phyloP scores from a whole-genome alignment of 1,284 basidiomycete genomes.

The Boletus semigastroideus region DNA sequence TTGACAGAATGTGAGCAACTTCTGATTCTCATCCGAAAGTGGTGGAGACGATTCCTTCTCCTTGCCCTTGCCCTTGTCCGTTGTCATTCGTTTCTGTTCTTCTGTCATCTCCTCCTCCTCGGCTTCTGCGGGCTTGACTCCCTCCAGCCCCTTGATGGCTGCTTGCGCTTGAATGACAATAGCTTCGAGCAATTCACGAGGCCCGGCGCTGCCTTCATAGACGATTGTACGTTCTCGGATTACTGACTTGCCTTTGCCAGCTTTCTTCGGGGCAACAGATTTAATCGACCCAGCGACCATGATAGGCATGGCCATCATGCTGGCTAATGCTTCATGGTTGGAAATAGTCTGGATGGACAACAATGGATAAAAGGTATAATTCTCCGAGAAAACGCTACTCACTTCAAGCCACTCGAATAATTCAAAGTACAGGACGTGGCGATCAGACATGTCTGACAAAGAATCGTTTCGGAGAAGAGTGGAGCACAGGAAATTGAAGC shows the following conservation, averaged over 20 bases:
- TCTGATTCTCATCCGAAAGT: constrained; percentile 66
- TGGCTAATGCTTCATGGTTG: constrained; percentile 84
- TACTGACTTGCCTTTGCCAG: constrained; percentile 42
- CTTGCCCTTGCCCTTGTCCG: constrained; percentile 55
- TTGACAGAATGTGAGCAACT: constrained; percentile 67
- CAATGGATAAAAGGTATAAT: constrained; percentile 1
- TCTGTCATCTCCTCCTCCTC: constrained; percentile 71
- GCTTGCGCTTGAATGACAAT: constrained; percentile 88
- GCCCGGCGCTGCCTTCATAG: constrained; percentile 87
- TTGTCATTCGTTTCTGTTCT: constrained; percentile 79
- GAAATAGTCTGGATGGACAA: constrained; percentile 67
- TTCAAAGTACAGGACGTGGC: constrained; percentile 83
- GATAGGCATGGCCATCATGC: constrained; percentile 95
- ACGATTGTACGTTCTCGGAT: constrained; percentile 75
- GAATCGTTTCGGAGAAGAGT: constrained; percentile 87
- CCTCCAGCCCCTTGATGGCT: constrained; percentile 80
- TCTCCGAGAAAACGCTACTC: constrained; percentile 16
- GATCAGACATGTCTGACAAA: constrained; percentile 88
- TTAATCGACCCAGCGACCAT: constrained; percentile 79
- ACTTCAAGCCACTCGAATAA: constrained; percentile 91
- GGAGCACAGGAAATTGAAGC: constrained; percentile 85
- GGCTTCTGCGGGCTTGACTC: constrained; percentile 50
- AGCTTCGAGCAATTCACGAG: constrained; percentile 85
- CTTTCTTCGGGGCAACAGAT: constrained; percentile 53
- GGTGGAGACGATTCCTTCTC: constrained; percentile 48